These are phyloP conservation scores for Stentor coeruleus DNA, from an alignment of 73 alveolate species.

Conservation along the genomic window DNA sequence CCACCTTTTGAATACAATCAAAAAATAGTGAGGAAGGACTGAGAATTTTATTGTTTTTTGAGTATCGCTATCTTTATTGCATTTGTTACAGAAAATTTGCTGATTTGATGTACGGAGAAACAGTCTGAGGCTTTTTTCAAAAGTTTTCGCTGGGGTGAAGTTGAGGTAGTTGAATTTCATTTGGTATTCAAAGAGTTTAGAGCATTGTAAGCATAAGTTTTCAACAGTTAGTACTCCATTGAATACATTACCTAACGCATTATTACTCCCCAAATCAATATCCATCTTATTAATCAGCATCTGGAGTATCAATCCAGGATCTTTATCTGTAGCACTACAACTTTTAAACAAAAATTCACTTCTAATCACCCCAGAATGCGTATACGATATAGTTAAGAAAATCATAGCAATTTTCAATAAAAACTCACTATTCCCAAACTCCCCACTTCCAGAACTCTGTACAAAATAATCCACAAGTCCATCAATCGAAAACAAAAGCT, in stretches of 20 bases:
- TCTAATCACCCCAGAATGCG: neutral
- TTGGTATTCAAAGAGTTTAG: too few relatives aligned
- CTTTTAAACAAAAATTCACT: neutral
- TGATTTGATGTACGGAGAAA: neutral
- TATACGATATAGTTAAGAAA: neutral
- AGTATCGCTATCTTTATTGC: neutral
- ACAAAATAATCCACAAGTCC: neutral
- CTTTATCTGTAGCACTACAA: neutral
- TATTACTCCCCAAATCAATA: neutral
- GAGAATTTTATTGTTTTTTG: neutral
- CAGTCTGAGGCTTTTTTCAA: too few relatives aligned
- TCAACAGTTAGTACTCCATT: neutral
- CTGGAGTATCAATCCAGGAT: neutral
- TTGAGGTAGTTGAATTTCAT: neutral
- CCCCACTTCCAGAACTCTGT: neutral
- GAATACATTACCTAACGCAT: neutral
- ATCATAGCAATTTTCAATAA: neutral
- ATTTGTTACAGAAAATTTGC: neutral
- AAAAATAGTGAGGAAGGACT: neutral
- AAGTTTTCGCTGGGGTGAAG: neutral
- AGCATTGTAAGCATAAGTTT: neutral
- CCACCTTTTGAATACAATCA: neutral
- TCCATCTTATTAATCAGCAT: slow-evolving; percentile 2
- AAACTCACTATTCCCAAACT: neutral
- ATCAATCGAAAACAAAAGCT: neutral